phyloP scores from a whole-genome alignment of 768 basidiomycete genomes.

The Leccinum boreale region DNA sequence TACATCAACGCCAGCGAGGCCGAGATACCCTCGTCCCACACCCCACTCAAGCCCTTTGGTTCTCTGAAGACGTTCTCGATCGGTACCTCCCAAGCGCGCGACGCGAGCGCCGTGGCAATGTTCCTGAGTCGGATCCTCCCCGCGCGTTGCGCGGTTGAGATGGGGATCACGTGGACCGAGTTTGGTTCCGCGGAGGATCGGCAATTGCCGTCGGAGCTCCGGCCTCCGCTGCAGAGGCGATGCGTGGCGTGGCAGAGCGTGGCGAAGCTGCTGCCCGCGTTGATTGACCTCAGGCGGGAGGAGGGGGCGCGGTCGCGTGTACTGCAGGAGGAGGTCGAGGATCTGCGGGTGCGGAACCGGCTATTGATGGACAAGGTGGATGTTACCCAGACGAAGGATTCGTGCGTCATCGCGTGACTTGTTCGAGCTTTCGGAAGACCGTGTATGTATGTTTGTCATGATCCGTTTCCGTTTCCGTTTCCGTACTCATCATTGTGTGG shows the following conservation, averaged over 20 bases:
- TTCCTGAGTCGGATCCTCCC: slow-evolving; percentile 55
- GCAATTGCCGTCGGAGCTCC: slow-evolving; percentile 2
- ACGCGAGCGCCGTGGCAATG: slow-evolving; percentile 44
- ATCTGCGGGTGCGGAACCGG: slow-evolving; percentile 43
- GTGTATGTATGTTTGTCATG: background rate
- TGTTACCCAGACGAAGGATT: slow-evolving; percentile 16
- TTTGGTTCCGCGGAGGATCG: slow-evolving; percentile 14
- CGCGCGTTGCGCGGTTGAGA: slow-evolving; percentile 37
- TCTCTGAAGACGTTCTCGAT: slow-evolving; percentile 35
- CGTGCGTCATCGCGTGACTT: slow-evolving; percentile 30
- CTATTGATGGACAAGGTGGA: slow-evolving; percentile 38
- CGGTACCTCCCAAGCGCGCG: slow-evolving; percentile 47
- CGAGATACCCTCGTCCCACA: slow-evolving; percentile 10
- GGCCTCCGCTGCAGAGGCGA: slow-evolving; percentile 18
- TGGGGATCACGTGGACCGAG: slow-evolving; percentile 48
- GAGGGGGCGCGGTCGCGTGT: slow-evolving; percentile 38
- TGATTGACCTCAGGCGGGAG: slow-evolving; percentile 42
- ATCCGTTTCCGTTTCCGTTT: background rate
- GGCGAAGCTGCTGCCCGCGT: slow-evolving; percentile 38
- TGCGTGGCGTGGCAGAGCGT: slow-evolving; percentile 43
- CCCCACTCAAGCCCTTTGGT: slow-evolving; percentile 17
- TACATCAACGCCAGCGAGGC: slow-evolving; percentile 34
- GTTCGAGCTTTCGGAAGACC: background rate
- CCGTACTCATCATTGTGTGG: background rate
- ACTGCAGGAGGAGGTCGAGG: slow-evolving; percentile 47